Evolutionary conservation across 1,284 basidiomycete genomes (phyloP).

Genomic region (Gomphus bonarii): DNA sequence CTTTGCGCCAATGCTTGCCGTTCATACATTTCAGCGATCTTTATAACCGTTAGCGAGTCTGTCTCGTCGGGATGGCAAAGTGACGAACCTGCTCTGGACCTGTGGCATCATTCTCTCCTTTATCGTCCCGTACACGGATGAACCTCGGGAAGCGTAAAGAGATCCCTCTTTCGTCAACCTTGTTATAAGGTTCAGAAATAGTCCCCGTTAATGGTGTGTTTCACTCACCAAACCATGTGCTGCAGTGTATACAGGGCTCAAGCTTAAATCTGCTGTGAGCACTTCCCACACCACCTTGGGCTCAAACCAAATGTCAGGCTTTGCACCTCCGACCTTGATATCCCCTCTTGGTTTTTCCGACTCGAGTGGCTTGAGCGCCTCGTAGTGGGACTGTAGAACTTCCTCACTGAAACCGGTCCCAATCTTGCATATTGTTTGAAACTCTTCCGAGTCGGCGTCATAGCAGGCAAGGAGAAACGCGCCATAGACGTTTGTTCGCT

Average conservation of each 20-base stretch:
- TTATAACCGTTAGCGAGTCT: constrained; percentile 3
- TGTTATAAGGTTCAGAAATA: constrained; percentile 5
- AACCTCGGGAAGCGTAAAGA: constrained; percentile 96
- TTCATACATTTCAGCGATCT: constrained; percentile 96
- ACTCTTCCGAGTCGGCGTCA: constrained; percentile 84
- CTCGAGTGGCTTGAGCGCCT: constrained; percentile 75
- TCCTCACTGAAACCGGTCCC: constrained; percentile 98
- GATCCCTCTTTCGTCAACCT: constrained; percentile 85
- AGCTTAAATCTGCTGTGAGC: constrained; percentile 89
- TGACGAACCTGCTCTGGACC: constrained; percentile 73
- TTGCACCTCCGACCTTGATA: constrained; percentile 80
- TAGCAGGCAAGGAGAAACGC: constrained; percentile 94
- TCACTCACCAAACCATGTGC: constrained; percentile 83
- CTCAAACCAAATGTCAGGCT: constrained; percentile 93
- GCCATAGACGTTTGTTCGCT: constrained; percentile 93
- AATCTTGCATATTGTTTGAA: constrained; percentile 97
- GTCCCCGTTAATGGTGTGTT: background rate
- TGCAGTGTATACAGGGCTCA: constrained; percentile 95
- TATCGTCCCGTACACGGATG: constrained; percentile 88
- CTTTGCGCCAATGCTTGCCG: constrained; percentile 75
- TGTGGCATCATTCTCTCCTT: constrained; percentile 85
- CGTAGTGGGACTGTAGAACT: constrained; percentile 72
- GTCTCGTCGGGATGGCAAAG: background rate
- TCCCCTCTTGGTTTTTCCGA: constrained; percentile 59
- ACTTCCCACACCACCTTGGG: constrained; percentile 98